Percentiles rank a stretch among this genome's conserved stretches.
Evolutionary conservation across 2,329 filamentous ascomycete species (phyloP).

Genomic region (Venturia aucupariae): DNA sequence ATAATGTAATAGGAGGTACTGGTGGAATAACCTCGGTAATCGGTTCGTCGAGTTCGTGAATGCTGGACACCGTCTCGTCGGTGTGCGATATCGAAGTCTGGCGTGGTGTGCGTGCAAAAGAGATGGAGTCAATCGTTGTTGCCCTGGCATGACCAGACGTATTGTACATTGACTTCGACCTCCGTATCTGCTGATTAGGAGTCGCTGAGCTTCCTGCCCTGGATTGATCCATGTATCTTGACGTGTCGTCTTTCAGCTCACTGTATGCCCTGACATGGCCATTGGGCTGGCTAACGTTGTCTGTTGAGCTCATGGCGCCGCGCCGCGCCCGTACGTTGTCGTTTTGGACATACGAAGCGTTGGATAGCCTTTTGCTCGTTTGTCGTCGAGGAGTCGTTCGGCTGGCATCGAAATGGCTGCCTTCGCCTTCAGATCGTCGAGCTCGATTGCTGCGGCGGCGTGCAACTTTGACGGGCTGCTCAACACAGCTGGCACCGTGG

Average conservation of each 20-base stretch:
- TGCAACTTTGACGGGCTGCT: constrained; percentile 9
- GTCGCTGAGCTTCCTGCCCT: not conserved
- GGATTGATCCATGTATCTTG: not conserved
- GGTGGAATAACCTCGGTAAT: not conserved
- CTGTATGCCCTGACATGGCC: not conserved
- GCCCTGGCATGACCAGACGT: not conserved
- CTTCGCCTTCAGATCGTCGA: constrained; percentile 13
- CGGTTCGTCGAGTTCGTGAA: not conserved
- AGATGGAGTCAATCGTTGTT: constrained; percentile 9
- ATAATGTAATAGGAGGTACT: not conserved
- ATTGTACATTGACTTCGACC: constrained; percentile 12
- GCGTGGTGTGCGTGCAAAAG: constrained; percentile 8
- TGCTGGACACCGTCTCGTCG: constrained; percentile 4
- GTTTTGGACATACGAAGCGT: constrained; percentile 8
- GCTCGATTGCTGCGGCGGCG: constrained; percentile 10
- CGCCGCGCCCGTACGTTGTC: constrained; percentile 11
- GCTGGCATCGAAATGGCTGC: constrained; percentile 13
- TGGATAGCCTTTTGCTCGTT: not conserved
- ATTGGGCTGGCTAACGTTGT: not conserved
- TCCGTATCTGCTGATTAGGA: constrained; percentile 3
- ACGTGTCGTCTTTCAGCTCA: not conserved
- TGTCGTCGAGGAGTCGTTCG: constrained; percentile 5
- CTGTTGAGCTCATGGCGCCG: constrained; percentile 11
- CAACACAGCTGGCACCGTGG: constrained; percentile 11
- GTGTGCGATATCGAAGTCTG: not conserved